Evolutionary conservation across 768 basidiomycete genomes (phyloP).

Genomic region (Paxillus rubicundulus): DNA sequence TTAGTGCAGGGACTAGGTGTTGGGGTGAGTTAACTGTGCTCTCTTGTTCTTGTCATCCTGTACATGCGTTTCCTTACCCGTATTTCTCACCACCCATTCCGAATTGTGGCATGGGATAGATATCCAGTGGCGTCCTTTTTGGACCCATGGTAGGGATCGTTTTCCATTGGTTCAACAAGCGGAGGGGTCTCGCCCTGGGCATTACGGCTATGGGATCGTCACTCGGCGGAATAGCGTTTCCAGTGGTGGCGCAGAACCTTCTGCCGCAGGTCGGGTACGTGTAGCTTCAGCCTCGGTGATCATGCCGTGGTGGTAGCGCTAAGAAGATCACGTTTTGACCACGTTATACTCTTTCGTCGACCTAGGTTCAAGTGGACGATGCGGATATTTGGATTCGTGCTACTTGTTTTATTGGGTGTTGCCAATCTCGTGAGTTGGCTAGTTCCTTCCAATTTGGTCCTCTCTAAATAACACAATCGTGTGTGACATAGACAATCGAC

Average conservation of each 20-base stretch:
- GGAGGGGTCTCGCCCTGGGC: constrained; percentile 56
- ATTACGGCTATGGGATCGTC: constrained; percentile 64
- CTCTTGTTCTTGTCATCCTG: too few species aligned
- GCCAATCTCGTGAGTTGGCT: constrained; percentile 48
- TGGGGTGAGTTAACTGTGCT: constrained; percentile 45
- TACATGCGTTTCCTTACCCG: background rate
- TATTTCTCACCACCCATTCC: background rate
- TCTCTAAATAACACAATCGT: background rate
- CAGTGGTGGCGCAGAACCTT: constrained; percentile 56
- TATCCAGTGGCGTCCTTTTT: constrained; percentile 56
- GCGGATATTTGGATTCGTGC: constrained; percentile 64
- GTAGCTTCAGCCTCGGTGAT: background rate
- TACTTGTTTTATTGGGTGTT: constrained; percentile 48
- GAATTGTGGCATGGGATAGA: constrained; percentile 9
- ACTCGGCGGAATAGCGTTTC: constrained; percentile 66
- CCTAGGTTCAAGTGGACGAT: constrained; percentile 76
- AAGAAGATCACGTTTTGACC: background rate
- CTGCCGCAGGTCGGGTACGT: constrained; percentile 55
- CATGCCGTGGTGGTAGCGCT: background rate
- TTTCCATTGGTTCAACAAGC: constrained; percentile 72
- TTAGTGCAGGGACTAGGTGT: constrained; percentile 69
- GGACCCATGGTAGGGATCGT: constrained; percentile 58
- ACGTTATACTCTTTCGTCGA: background rate
- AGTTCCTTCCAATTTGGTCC: constrained; percentile 6
- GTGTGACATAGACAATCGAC: constrained; percentile 25